phyloP scores from a whole-genome alignment of 148 eudicot genomes.

The Limonium bicolor region DNA sequence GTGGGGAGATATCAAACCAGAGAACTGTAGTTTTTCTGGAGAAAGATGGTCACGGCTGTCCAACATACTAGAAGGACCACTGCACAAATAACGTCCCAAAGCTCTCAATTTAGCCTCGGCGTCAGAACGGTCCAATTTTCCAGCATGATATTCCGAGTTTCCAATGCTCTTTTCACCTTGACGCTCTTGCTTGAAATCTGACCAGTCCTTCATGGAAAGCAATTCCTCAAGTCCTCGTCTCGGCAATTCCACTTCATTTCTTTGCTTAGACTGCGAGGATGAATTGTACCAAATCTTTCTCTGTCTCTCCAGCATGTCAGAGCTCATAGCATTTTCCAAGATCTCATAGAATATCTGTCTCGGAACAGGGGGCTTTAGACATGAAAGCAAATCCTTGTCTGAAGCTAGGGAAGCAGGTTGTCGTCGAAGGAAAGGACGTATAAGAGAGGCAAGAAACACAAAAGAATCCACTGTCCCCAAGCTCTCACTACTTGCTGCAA shows the following conservation, averaged over 20 bases:
- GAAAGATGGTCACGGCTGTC: constrained; percentile 39
- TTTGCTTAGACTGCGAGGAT: constrained; percentile 49
- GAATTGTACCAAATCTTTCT: constrained; percentile 96
- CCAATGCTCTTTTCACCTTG: constrained; percentile 15
- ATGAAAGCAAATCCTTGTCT: constrained; percentile 58
- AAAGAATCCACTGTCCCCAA: constrained; percentile 90
- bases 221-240: constrained; percentile 41
- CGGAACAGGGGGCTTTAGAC: constrained; percentile 82
- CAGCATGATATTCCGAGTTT: constrained; percentile 16
- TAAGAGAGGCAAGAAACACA: constrained; percentile 78
- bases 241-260: constrained; percentile 30
- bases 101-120: constrained; percentile 33
- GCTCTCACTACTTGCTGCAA: constrained; percentile 81
- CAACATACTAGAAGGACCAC: constrained; percentile 30
- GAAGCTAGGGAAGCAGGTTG: constrained; percentile 84
- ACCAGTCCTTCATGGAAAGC: constrained; percentile 49
- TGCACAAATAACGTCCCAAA: constrained; percentile 33
- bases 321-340: constrained; percentile 62
- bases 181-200: constrained; percentile 30
- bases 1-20: constrained; percentile 83
- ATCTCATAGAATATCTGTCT: constrained; percentile 59
- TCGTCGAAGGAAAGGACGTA: constrained; percentile 71
- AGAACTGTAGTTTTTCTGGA: constrained; percentile 65
- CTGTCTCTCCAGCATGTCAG: constrained; percentile 98
- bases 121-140: constrained; percentile 21